Evolutionary conservation across 2,329 filamentous ascomycete genomes (phyloP).

Genomic region (Microascus cirrosus): DNA sequence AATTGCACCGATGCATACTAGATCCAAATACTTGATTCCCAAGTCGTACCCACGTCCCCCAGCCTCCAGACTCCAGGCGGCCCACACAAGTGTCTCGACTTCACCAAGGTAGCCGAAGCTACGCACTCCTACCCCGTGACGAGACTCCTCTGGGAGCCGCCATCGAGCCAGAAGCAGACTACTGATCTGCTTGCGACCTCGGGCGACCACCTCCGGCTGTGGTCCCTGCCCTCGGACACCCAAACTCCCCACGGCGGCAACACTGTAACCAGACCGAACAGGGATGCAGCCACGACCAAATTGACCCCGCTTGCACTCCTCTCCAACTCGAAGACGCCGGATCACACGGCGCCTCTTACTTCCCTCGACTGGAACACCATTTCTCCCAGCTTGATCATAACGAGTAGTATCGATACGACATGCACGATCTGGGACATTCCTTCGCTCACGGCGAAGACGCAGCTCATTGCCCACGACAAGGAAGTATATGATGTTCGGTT

Average conservation of each 20-base stretch:
- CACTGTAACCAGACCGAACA: conserved; percentile 47
- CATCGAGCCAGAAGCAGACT: conserved; percentile 86
- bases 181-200: conserved; percentile 93
- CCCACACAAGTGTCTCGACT: conserved; percentile 71
- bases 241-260: conserved; percentile 49
- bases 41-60: conserved; percentile 56
- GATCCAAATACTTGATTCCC: conserved; percentile 96
- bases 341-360: conserved; percentile 92
- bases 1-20: conserved; percentile 20
- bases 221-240: conserved; percentile 74
- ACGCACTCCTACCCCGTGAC: conserved; percentile 98
- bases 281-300: conserved; percentile 57
- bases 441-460: conserved; percentile 92
- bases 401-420: conserved; percentile 95
- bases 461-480: conserved; percentile 96
- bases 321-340: conserved; percentile 96
- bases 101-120: conserved; percentile 87
- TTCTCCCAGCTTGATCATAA: conserved; percentile 94
- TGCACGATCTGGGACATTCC: conserved; percentile 99
- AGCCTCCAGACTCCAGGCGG: conserved; percentile 49
- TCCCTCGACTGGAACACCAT: conserved; percentile 98
- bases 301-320: conserved; percentile 84
- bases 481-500: conserved; percentile 98
- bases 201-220: conserved; percentile 84
- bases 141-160: conserved; percentile 88